These are phyloP conservation scores for Tuber microsphaerosporum DNA, from an alignment of 495 filamentous ascomycete genomes.

Conservation along the genomic window DNA sequence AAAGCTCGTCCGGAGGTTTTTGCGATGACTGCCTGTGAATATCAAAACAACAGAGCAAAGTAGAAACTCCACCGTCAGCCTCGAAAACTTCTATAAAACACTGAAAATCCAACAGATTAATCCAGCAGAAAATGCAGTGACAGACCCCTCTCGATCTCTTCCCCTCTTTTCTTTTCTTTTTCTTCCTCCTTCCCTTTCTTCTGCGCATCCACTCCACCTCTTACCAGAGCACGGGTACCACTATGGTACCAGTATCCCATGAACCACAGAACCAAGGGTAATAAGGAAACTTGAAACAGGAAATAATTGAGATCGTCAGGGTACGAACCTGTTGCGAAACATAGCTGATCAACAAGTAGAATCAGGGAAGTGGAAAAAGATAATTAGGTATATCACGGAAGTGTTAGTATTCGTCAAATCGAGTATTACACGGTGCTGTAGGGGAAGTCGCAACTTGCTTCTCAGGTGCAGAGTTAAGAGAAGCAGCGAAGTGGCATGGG, in stretches of 20 bases:
- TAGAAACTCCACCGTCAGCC: slow-evolving; percentile 19
- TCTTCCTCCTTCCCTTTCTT: neutral
- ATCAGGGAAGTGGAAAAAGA: slow-evolving; percentile 12
- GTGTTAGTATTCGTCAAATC: neutral
- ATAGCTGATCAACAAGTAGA: slow-evolving; percentile 28
- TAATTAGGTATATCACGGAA: neutral
- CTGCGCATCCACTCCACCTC: neutral
- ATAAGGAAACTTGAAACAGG: slow-evolving; percentile 15
- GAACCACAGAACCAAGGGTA: slow-evolving; percentile 7
- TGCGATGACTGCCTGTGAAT: slow-evolving; percentile 40
- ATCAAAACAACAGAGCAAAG: slow-evolving; percentile 10
- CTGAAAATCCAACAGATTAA: slow-evolving; percentile 9
- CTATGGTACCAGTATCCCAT: neutral
- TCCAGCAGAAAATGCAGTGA: neutral
- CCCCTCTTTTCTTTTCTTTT: neutral
- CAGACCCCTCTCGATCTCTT: neutral
- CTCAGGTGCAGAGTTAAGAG: slow-evolving; percentile 22
- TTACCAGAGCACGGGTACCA: slow-evolving; percentile 3
- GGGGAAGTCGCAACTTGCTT: slow-evolving; percentile 14
- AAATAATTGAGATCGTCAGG: slow-evolving; percentile 27
- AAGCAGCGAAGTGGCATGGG: slow-evolving; percentile 24
- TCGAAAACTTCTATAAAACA: slow-evolving; percentile 6
- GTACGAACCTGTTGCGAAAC: slow-evolving; percentile 38
- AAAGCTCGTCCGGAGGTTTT: slow-evolving; percentile 41
- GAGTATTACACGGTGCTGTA: slow-evolving; percentile 10